A percentile compares a stretch with the other conserved stretches of the same genome.
Conservation (phyloP, 306 rosid species). For the Astragalus glycyphyllos region DNA sequence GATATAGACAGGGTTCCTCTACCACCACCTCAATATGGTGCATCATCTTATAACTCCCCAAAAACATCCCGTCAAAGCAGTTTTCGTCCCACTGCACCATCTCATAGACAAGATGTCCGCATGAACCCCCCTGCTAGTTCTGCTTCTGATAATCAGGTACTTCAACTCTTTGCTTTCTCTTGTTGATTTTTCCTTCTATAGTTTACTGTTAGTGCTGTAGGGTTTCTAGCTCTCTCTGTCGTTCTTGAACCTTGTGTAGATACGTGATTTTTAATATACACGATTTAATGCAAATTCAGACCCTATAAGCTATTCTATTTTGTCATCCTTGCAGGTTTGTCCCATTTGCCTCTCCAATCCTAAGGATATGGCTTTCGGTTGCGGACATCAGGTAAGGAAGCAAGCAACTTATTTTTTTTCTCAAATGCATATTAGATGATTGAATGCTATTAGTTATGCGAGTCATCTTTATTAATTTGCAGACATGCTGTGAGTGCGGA, state of each 20-base stretch:
- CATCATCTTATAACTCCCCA: slow-evolving; percentile 57
- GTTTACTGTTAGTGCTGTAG: background rate
- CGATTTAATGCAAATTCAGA: slow-evolving; percentile 6
- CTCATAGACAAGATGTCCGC: slow-evolving; percentile 47
- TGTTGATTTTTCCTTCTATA: slow-evolving; percentile 9
- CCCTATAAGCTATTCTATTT: slow-evolving; percentile 18
- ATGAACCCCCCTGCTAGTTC: slow-evolving; percentile 52
- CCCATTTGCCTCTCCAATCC: slow-evolving; percentile 74
- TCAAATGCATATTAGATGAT: slow-evolving; percentile 15
- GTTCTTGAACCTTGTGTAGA: slow-evolving; percentile 14
- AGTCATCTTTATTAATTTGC: slow-evolving; percentile 38
- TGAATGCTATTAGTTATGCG: slow-evolving; percentile 19
- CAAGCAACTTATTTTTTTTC: slow-evolving; percentile 15
- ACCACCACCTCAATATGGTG: slow-evolving; percentile 84
- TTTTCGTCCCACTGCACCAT: slow-evolving; percentile 64
- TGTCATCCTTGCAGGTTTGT: slow-evolving; percentile 63
- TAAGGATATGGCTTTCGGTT: slow-evolving; percentile 91
- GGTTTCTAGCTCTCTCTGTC: slow-evolving; percentile 7
- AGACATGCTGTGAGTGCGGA: slow-evolving; percentile 97
- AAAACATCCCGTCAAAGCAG: slow-evolving; percentile 60
- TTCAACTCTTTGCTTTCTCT: slow-evolving; percentile 31
- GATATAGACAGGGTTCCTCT: slow-evolving; percentile 76
- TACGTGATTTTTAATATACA: background rate
- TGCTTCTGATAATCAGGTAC: slow-evolving; percentile 73
- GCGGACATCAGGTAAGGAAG: slow-evolving; percentile 86